phyloP scores from a whole-genome alignment of 176 grass and related monocot species.

The Raddia guianensis region DNA sequence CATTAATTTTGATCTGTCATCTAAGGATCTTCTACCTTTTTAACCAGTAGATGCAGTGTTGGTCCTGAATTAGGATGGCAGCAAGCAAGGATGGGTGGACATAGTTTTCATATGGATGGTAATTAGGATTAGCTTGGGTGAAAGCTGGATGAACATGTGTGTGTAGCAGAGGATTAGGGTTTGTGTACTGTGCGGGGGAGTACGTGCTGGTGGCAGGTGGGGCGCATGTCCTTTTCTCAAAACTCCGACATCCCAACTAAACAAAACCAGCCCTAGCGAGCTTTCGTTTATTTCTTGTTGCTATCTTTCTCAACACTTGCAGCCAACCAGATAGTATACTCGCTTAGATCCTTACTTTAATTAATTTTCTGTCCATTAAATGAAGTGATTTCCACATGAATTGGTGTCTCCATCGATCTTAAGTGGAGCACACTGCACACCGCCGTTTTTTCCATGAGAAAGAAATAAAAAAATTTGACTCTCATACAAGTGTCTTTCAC shows the following conservation, averaged over 20 bases:
- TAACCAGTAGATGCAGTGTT: conserved; percentile 18
- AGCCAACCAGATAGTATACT: conserved; percentile 1
- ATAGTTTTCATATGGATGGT: conserved; percentile 37
- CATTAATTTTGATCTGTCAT: not conserved
- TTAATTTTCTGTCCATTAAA: not conserved
- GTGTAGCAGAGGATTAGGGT: conserved; percentile 60
- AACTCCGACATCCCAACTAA: conserved; percentile 56
- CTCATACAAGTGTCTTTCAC: not conserved
- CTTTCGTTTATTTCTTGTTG: conserved; percentile 13
- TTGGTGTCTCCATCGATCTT: conserved; percentile 12
- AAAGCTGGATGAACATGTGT: conserved; percentile 1
- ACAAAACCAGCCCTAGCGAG: conserved; percentile 38
- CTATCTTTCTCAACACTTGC: conserved; percentile 19
- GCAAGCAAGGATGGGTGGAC: conserved; percentile 38
- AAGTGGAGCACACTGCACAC: not conserved
- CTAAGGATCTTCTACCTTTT: not conserved
- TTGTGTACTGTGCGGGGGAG: conserved; percentile 35
- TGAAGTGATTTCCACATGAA: conserved; percentile 16
- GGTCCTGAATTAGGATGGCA: conserved; percentile 39
- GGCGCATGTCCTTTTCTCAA: conserved; percentile 46
- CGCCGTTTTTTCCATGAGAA: not conserved
- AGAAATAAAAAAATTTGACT: not conserved
- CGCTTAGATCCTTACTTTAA: not conserved
- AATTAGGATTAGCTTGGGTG: conserved; percentile 34
- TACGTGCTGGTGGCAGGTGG: conserved; percentile 37